Base-by-base conservation (phyloP, 73 alveolate species). In the Halteria grandinella region DNA sequence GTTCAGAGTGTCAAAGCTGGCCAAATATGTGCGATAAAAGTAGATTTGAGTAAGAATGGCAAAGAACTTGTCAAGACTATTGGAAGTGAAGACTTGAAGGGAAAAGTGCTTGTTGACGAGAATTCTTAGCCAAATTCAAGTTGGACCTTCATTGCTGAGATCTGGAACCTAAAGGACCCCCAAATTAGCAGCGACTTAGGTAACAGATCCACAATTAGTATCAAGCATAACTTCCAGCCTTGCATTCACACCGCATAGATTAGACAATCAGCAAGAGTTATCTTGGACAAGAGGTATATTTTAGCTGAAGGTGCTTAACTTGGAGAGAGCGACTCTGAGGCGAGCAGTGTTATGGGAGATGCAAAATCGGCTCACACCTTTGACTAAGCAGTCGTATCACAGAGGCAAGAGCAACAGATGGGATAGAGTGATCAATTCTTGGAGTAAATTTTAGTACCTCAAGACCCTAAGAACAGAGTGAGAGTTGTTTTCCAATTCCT, bases 1-100 rank as follows among this genome's bases (percentile, higher is more conserved):
- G 97, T 91, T 18, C 85, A 86, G 58, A 76, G 89, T 74, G 96
- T 87, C 0, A 58, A 78, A 66, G 94, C 95, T 71, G 99, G 98
- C 4, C 93, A 95, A 85, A 84, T 93, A 75, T 93, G 98, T 58
- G 64, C 97, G 7, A 82, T 89, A 24, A 77, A 80, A 11, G 81
- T 93, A 28, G 70, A 85, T 17, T 34, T 52, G 6, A 80, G 91
- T 25, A 44, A 37, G 31, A 36, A 34, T 31, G 85, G 88, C 3
- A 79, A 74, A 47, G 74, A 89, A 66, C 64, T 87, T 75, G 81
- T 92, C 25, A 75, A 82, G n/a, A 83, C 81, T 31, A 79, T 90
- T 33, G 89, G 91, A 60, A 95, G 93, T 60, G 69, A 83, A 24
- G 88, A 93, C 37, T 88, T 97, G 76, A 87, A 82, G 55, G 99